Conservation (phyloP, 2,329 filamentous ascomycete genomes). For the Magnaporthales sp. region DNA sequence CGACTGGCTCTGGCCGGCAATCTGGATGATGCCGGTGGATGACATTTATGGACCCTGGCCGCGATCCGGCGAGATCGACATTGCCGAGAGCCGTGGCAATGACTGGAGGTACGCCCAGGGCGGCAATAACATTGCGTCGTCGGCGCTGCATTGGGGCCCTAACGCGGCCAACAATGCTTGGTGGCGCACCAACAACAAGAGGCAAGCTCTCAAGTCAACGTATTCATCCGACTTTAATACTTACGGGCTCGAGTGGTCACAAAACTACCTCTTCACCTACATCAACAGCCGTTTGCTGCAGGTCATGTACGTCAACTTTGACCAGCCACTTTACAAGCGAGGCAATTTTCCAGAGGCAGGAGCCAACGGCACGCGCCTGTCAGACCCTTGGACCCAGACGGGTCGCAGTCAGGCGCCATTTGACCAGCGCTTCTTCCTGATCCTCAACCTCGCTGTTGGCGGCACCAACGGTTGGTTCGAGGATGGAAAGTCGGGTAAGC, state of each 20-base stretch:
- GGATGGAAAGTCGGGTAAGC: conserved; percentile 63
- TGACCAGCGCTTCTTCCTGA: conserved; percentile 67
- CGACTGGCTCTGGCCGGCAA: conserved; percentile 89
- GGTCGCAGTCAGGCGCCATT: conserved; percentile 60
- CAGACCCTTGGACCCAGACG: conserved; percentile 55
- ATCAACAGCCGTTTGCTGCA: conserved; percentile 73
- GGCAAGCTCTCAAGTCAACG: conserved; percentile 63
- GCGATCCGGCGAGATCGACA: conserved; percentile 74
- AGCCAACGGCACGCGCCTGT: conserved; percentile 56
- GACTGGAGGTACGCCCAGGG: conserved; percentile 68
- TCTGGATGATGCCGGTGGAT: conserved; percentile 76
- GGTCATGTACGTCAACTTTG: conserved; percentile 71
- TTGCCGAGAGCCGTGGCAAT: conserved; percentile 74
- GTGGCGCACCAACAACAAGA: conserved; percentile 78
- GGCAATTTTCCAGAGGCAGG: conserved; percentile 53
- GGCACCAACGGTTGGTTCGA: conserved; percentile 79
- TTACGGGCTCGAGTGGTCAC: conserved; percentile 77
- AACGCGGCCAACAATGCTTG: conserved; percentile 64
- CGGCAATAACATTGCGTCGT: conserved; percentile 73
- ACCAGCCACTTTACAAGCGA: conserved; percentile 57
- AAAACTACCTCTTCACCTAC: conserved; percentile 84
- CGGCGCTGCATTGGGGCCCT: conserved; percentile 76
- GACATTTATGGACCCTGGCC: conserved; percentile 72
- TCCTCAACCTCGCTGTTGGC: conserved; percentile 68
- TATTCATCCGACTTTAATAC: conserved; percentile 64